A percentile compares a stretch with the other conserved stretches of the same genome.
Conservation (phyloP, 2,329 filamentous ascomycete species). For the Aotearoamyces nothofagi region DNA sequence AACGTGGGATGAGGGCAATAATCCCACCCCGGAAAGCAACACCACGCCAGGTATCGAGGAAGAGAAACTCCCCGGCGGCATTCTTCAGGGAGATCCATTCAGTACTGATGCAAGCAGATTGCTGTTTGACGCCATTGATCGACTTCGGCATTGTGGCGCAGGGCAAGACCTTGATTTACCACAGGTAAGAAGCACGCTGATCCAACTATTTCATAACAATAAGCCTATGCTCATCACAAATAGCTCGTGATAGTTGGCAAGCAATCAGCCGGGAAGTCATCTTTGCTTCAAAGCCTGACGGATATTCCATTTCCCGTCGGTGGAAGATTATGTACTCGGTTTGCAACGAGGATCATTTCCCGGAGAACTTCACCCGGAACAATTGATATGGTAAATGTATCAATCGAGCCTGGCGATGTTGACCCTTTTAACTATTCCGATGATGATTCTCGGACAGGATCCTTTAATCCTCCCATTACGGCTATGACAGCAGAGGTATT, state of each 20-base stretch:
- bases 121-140: slow-evolving; percentile 23
- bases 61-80: no score
- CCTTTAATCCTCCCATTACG: slow-evolving; percentile 4
- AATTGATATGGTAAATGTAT: slow-evolving; percentile 17
- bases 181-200: slow-evolving; percentile 15
- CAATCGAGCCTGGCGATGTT: slow-evolving; percentile 12
- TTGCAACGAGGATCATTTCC: slow-evolving; percentile 23
- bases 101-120: slow-evolving; percentile 20
- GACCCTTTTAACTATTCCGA: slow-evolving; percentile 6
- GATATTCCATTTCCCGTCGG: slow-evolving; percentile 23
- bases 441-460: slow-evolving; percentile 11
- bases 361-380: no score
- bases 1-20: no score
- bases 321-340: slow-evolving; percentile 21
- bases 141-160: slow-evolving; percentile 19
- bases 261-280: slow-evolving; percentile 24
- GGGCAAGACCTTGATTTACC: slow-evolving; percentile 19
- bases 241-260: slow-evolving; percentile 26
- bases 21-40: no score
- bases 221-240: no score
- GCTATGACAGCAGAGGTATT: no score
- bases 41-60: no score
- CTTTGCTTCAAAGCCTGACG: slow-evolving; percentile 22
- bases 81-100: slow-evolving; percentile 21
- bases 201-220: slow-evolving; percentile 12